Evolutionary conservation across 2,329 filamentous ascomycete species (phyloP).

Genomic region (Moelleriella libera): DNA sequence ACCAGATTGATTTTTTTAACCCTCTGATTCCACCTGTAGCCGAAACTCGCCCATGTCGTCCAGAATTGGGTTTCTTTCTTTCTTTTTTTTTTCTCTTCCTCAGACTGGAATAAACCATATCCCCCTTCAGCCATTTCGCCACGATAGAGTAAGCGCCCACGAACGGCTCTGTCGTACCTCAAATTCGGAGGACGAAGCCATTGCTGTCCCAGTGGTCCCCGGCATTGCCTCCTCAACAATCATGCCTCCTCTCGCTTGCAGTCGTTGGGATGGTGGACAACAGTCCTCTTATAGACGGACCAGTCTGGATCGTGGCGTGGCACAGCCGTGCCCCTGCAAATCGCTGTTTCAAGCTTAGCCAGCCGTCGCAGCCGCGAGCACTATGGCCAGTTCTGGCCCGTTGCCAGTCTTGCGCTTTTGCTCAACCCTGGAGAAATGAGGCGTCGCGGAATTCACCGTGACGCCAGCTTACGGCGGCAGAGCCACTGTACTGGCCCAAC

Average conservation of each 20-base stretch:
- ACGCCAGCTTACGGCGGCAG: constrained; percentile 1
- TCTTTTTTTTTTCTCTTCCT: background rate
- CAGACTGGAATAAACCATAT: background rate
- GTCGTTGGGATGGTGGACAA: no score
- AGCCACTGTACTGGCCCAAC: background rate
- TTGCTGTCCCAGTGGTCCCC: no score
- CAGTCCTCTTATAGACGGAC: background rate
- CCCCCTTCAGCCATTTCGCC: background rate
- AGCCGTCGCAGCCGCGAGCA: background rate
- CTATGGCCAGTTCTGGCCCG: background rate
- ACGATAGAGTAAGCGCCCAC: background rate
- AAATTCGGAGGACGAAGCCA: no score
- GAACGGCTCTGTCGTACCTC: no score
- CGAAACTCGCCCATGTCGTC: no score
- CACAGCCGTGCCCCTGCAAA: background rate
- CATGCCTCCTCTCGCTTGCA: no score
- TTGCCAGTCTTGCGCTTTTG: background rate
- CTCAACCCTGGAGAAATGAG: background rate
- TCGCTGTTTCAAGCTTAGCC: background rate
- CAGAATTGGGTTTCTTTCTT: no score
- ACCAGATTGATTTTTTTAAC: no score
- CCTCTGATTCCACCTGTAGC: no score
- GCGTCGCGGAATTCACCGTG: background rate
- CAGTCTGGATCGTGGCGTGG: background rate
- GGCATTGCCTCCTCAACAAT: no score